Evolutionary conservation across 2,329 filamentous ascomycete genomes (phyloP), one percentile per base, ranked within the genome.

Genomic region (Penicillium corylophilum): DNA sequence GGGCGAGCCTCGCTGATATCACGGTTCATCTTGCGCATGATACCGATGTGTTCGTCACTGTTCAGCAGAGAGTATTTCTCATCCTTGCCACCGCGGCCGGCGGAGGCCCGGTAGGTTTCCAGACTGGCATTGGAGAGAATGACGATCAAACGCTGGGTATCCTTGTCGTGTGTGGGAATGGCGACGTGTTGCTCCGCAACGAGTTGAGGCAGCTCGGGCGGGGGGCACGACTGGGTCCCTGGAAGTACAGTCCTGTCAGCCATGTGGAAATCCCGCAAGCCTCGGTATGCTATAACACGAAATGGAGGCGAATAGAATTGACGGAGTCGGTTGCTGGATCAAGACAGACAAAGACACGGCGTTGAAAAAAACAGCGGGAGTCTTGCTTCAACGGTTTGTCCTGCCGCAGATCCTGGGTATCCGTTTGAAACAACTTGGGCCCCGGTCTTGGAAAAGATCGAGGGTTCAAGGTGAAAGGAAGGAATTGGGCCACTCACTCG

Each of bases 21-120:
- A 64, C 94, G 84, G 72, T 95, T 95, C 93, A 97, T 97, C 80
- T 97, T 99, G 68, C 94, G 88, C 91, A 99, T 96, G 60, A 97
- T 89, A 57, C 94, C 94, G 63, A 99, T 99, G 72, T 99, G 94
- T 76, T 99, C 94, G 70, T 99, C 94, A 74, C 92, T 96, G 80
- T 99, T 99, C 67, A 99, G 85, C 46, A 99, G 80, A 55, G 93
- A 95, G 76, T 95, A 99, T 74, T 97, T 97, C 71, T 96, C 93
- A 66, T 96, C 92, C 46, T 68, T 78, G 71, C 86, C 76, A 70
- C 83, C 72, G 69, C 81, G 72, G 16, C 86, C 83, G 54, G 86
- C 86, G 61, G 90, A 86, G 18, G 94, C 89, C 71, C 95, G 95
- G 81, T 96, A 97, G 1, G 94, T 99, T 75, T 99, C 94, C 62